Base-by-base conservation (phyloP, 1,284 basidiomycete genomes). In the Athelia psychrophila region DNA sequence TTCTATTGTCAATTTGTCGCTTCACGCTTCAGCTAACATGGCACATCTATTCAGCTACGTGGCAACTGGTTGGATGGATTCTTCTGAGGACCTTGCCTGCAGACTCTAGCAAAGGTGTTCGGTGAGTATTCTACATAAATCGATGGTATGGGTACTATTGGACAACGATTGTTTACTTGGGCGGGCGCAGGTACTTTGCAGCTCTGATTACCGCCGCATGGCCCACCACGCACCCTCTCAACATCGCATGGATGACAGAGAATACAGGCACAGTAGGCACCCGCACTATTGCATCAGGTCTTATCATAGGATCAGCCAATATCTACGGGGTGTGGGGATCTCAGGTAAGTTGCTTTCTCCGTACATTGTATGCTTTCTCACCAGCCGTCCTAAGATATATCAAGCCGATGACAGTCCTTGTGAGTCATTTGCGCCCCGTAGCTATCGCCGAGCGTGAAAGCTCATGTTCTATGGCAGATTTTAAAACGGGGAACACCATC, bases 221-320 rank as follows among this genome's bases (percentile, higher is more conserved):
- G 71, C 71, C 71, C 2, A 68, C 65, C 27, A 71, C 68, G 1
- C 71, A 73, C 52, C 70, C 71, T 1, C 55, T 73, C 25, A 71
- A 71, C 45, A 68, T 73, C 36, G 71, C 70, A 2, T 73, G 71
- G 71, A 70, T 73, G 64, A 67, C 70, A 2, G 71, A 73, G 51
- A 73, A 73, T 49, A 71, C 69, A 1, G 70, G 27, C 27, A 30
- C 27, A 30, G 27, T 30, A 30, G 27, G 27, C 5, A 30, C 27
- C 13, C 27, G 27, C 27, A 30, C 27, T 30, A 13, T 30, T 6
- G 27, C 27, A 13, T 30, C 27, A 6, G 71, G 71, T 0, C 56
- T 66, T n/a, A 61, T 71, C 9, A 71, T 71, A 20, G 67, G 67
- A 16, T 57, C 59, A 10, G 67, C 67, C 2, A 72, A 72, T 48